Percentiles rank a stretch among this genome's conserved stretches.
Evolutionary conservation across 139 green algal genomes (phyloP).

Genomic region (Edaphochlamys debaryana): DNA sequence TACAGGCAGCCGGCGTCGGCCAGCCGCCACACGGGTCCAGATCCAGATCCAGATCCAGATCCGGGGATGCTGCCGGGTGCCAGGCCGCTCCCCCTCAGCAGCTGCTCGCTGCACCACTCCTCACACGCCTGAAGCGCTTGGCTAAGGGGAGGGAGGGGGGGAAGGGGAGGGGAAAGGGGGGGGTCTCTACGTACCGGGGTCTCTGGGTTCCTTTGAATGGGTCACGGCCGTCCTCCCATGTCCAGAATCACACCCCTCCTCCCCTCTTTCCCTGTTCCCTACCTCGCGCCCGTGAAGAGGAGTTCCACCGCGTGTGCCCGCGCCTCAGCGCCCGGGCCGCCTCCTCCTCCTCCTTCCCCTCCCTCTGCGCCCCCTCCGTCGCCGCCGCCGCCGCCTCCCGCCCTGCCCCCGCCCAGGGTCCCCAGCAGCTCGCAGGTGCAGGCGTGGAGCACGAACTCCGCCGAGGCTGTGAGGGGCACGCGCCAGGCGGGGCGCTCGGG

Average conservation of each 20-base stretch:
- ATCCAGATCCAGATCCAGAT: no score
- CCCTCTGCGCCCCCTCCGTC: background rate
- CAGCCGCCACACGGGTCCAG: background rate
- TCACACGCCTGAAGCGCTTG: conserved; percentile 10
- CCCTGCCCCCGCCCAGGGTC: background rate
- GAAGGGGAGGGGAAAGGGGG: background rate
- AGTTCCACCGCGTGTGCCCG: no score
- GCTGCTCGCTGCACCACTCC: conserved; percentile 15
- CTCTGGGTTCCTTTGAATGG: no score
- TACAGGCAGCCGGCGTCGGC: background rate
- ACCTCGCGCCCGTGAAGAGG: no score
- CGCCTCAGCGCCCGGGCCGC: no score
- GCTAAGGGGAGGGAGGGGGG: background rate
- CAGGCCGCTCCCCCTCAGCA: background rate
- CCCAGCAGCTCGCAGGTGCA: conserved; percentile 34
- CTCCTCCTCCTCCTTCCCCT: background rate
- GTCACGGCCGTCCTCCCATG: no score
- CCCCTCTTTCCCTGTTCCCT: no score
- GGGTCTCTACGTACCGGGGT: no score
- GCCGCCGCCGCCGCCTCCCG: background rate
- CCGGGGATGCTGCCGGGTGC: no score
- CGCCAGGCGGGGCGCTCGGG: background rate
- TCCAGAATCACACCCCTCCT: no score
- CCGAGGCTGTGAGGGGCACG: background rate
- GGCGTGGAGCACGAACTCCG: conserved; percentile 21